Evolutionary conservation across 108 stramenopile genomes (phyloP).

Genomic region (Pelagomonas calceolata): DNA sequence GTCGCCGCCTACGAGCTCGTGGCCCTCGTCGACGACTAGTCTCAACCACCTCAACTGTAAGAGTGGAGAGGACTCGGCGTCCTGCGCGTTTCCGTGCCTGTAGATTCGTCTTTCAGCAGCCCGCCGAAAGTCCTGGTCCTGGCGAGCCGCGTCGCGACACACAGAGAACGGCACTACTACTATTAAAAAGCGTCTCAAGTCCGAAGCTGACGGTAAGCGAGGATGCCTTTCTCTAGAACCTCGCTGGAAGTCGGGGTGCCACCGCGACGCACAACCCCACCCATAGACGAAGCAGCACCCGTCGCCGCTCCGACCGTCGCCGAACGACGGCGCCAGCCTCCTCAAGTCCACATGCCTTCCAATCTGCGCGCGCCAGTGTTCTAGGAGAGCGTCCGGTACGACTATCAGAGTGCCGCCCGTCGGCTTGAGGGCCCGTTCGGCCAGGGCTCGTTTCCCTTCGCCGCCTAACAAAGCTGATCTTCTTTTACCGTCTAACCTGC

Average conservation of each 20-base stretch:
- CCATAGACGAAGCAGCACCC: background rate
- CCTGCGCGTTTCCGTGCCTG: background rate
- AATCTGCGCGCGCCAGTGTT: conserved; percentile 64
- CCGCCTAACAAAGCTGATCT: conserved; percentile 23
- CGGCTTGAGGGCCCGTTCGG: conserved; percentile 46
- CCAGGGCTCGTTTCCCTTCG: conserved; percentile 25
- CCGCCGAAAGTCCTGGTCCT: background rate
- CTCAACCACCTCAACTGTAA: conserved; percentile 45
- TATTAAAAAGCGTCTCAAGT: conserved; percentile 30
- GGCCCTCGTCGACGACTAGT: conserved; percentile 63
- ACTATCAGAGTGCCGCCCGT: conserved; percentile 50
- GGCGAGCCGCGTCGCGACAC: background rate
- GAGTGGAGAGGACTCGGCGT: conserved; percentile 15
- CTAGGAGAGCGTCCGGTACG: conserved; percentile 59
- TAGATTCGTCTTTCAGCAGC: background rate
- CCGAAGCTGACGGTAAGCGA: conserved; percentile 19
- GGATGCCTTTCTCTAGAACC: conserved; percentile 12
- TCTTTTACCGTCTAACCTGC: conserved; percentile 38
- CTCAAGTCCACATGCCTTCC: conserved; percentile 36
- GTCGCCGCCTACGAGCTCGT: conserved; percentile 34
- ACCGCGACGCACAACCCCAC: background rate
- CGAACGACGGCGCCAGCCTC: conserved; percentile 26
- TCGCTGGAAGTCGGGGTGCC: conserved; percentile 21
- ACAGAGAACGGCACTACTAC: conserved; percentile 44
- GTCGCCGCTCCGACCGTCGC: background rate